Base-by-base conservation (phyloP, 2,329 filamentous ascomycete genomes). In the Onygenales sp. region DNA sequence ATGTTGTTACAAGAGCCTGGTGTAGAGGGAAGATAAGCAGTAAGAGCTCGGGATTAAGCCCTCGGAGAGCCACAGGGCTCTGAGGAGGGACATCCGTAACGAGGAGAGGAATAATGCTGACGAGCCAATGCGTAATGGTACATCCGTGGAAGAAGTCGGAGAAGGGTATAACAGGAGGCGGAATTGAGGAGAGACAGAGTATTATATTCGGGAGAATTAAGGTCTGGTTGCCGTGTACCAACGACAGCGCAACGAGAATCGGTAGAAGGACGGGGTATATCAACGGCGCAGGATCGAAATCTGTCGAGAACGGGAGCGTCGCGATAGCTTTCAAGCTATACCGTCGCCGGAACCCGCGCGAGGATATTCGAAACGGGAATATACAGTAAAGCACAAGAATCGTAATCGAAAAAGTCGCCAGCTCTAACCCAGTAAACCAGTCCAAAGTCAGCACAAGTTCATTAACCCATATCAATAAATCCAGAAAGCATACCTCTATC, bases 201-300 rank as follows among this genome's bases (percentile, higher is more conserved):
- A 94, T 77, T 40, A 95, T 80, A 62, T 93, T 95, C 2, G 87
- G 84, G 6, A 95, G 71, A 17, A 95, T 67, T 10, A 83, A 75
- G 13, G 77, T 75, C 2, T 79, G 75, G 45, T 81, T 82, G 48
- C 80, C 77, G 49, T 78, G 75, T 6, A 84, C 81, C 42, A 95
- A 76, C 8, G 91, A 84, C 4, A 93, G 74, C 1, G 90, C 84
- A 32, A 93, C 85, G 45, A 91, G 77, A 13, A 91, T 71, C 0
- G 91, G 88, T 33, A 95, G 77, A 2, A 84, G 70, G 5, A 86
- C 79, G 14, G 92, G 92, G 65, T 96, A 97, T 54, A 96, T 70
- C n/a, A 95, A 77, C 9, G 91, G 88, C 6, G 92, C 92, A 2
- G 90, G 91, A 64, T 97, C 92, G 69, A 96, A 95, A n/a, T 81